Base-by-base conservation (phyloP, 176 grass and related monocot species). In the Phragmites australis region DNA sequence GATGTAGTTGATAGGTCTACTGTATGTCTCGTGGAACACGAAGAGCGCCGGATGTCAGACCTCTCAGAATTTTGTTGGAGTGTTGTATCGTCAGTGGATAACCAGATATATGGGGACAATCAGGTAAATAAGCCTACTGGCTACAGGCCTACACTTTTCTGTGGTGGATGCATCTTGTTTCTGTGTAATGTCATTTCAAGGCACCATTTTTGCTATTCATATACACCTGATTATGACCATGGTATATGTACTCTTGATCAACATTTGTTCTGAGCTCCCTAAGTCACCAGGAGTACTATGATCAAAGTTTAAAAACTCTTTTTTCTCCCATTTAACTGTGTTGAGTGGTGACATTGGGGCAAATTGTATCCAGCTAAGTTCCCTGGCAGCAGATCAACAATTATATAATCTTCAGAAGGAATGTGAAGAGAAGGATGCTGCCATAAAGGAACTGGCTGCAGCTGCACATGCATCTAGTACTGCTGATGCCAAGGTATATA, bases 51-150 rank as follows among this genome's bases (percentile, higher is more conserved):
- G 25, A 91, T 97, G 83, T 97, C 95, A 56, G 92, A 97, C 61
- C 81, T 97, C 37, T 97, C 92, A 48, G 95, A 97, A 77, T 87
- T 97, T 70, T 91, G 84, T 88, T 94, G 90, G 92, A 94, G 95
- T 78, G 83, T 97, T n/a, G 65, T 82, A 10, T 97, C 95, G 12
- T 94, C 95, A 21, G 82, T 91, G 16, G 92, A 94, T 77, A 90
- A 89, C 67, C 90, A 94, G 55, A 72, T 90, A 67, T 70, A 40
- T 51, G 76, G 81, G 8, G 88, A 94, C 55, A 83, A 86, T 75
- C 92, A 97, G 88, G 90, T 94, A 76, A 61, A 62, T 56, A n/a
- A n/a, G n/a, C n/a, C n/a, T n/a, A n/a, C n/a, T n/a, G n/a, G n/a
- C n/a, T n/a, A n/a, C n/a, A 71, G 15, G 37, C 47, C 1, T 22